Evolutionary conservation across 2,329 filamentous ascomycete genomes (phyloP), one percentile per base, ranked within the genome.

Genomic region (Botrytis cinerea): DNA sequence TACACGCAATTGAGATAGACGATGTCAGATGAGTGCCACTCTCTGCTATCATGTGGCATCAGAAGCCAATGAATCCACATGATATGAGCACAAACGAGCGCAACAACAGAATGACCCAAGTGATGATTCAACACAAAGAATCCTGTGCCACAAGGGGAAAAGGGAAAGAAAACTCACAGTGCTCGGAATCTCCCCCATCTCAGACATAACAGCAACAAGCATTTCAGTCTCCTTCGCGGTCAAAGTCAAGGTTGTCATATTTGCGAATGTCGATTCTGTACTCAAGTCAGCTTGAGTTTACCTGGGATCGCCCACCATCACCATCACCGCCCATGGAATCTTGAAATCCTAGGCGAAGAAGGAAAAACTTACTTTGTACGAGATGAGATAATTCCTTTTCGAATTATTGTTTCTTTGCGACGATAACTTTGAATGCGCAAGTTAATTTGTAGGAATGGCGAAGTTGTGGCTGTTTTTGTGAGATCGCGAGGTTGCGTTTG

Each of bases 171-270:
- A 2, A 18, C 54, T 60, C 71, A 71, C 68, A 68, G 67, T 71
- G 6, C 66, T 57, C 18, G 77, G 74, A 40, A 75, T 67, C 25
- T 75, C 75, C 0, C 69, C 67, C 74, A 77, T 76, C 43, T 74
- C 62, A 28, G 54, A 28, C 43, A 76, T 68, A 14, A 77, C 70
- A 38, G 74, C 73, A 16, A 43, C 43, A 9, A 77, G 46, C 20
- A 77, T 51, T 35, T 74, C 60, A 10, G 57, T 63, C 60, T 77
- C 76, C 28, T 72, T 74, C 2, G 46, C 32, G 22, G 60, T 72
- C 32, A 77, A 59, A 59, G 40, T 70, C 20, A 74, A n/a, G n/a
- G 46, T 22, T 12, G 57, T 2, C 66, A 73, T 71, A 10, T 71
- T 75, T 32, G 35, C 35, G 51, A 46, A 20, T 57, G 25, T 38